phyloP scores from a whole-genome alignment of 768 basidiomycete species.

The Chiua virens region DNA sequence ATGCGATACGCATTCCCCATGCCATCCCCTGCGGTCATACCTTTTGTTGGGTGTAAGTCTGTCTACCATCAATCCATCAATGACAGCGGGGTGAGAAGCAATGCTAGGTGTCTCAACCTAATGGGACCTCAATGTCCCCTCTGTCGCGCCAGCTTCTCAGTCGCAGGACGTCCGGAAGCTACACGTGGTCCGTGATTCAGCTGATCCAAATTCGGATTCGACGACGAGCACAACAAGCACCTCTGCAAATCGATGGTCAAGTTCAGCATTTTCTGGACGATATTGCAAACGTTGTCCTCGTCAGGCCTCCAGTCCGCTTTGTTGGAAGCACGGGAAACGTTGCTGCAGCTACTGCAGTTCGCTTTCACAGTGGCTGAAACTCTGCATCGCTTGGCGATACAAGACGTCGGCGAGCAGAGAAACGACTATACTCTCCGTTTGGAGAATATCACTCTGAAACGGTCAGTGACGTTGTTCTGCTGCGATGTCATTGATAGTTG shows the following conservation, averaged over 20 bases:
- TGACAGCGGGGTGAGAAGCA: neutral
- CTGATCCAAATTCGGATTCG: neutral
- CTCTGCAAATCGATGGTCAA: neutral
- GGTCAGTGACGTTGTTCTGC: too few species aligned
- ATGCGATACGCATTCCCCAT: neutral
- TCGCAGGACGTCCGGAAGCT: constrained; percentile 1
- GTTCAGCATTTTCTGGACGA: neutral
- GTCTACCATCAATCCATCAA: too few species aligned
- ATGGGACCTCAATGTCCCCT: constrained; percentile 11
- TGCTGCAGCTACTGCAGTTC: too few species aligned
- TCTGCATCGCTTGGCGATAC: too few species aligned
- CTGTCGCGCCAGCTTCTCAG: constrained; percentile 6
- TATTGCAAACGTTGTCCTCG: neutral
- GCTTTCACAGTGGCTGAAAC: too few species aligned
- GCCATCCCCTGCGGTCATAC: constrained; percentile 12
- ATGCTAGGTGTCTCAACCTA: constrained; percentile 6
- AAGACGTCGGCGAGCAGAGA: too few species aligned
- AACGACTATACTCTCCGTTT: too few species aligned
- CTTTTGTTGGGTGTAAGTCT: constrained; percentile 13
- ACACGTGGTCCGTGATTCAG: neutral
- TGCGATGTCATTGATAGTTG: too few species aligned
- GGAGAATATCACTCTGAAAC: too few species aligned
- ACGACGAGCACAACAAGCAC: neutral
- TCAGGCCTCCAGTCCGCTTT: too few species aligned
- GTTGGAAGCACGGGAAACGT: too few species aligned